Base-by-base conservation (phyloP, 1,284 basidiomycete genomes). In the Ceratobasidium sp. region DNA sequence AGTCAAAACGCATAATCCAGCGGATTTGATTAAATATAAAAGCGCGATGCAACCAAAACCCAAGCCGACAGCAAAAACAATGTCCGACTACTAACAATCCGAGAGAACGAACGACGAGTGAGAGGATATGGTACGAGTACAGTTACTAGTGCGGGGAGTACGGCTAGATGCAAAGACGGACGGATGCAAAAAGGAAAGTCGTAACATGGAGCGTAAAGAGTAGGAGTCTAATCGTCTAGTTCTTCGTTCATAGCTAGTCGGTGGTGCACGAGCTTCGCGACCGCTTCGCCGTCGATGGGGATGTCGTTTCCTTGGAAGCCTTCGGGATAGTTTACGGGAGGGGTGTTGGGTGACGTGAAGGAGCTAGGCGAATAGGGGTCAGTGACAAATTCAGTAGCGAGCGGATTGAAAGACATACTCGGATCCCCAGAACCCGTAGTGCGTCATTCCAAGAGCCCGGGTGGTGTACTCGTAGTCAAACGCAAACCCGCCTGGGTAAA, bases 401-500 rank as follows among this genome's bases (percentile, higher is more conserved):
- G 44, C 14, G 74, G 44, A n/a, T 16, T 67, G 20, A 38, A 71
- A n/a, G 33, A 64, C 90, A 89, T 85, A 92, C 89, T 89, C 89
- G 84, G 93, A 89, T 79, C 93, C 91, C 93, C 94, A 94, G 77
- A 95, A 87, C 1, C 90, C 91, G 81, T 91, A 93, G 84, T 95
- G 90, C n/a, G 84, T 87, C 86, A 94, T 91, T 12, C 92, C 92
- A 33, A 95, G 85, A 0, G 93, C 90, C 50, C 89, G 85, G 0
- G 93, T 85, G 1, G 91, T 92, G 89, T 91, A 92, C 83, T 94
- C 90, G 82, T 95, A 96, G 83, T 95, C 94, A 81, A 92, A 89
- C 48, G 94, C 92, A 83, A 94, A 96, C 0, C 94, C 94, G 5
- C 84, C 86, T 5, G 93, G 92, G 81, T 87, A 93, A 85, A 95